Evolutionary conservation across 1,139 yeast species (phyloP), one percentile per base, ranked within the genome.

Genomic region (Dujonia santamariae): DNA sequence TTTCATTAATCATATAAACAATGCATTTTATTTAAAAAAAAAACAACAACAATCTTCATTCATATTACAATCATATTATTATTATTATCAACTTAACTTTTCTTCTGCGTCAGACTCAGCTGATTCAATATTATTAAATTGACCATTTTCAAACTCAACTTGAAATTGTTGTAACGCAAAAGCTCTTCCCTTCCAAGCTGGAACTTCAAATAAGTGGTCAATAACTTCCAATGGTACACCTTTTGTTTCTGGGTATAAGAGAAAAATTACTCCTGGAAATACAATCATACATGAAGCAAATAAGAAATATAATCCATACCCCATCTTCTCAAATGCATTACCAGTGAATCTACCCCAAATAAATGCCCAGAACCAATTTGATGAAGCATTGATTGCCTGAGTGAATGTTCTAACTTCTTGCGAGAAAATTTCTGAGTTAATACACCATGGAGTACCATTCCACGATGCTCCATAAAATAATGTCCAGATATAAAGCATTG

Each of bases 291-390:
- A 50, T 4, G 56, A 42, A 1, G 72, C 75, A 46, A 71, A 71
- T 37, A 71, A 56, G 40, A 70, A 61, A 46, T 66, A 70, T 18
- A 67, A 53, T n/a, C 72, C 73, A 43, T 63, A 70, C 1, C 61
- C 59, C 56, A 69, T 66, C 3, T 57, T 48, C 13, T 54, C 50
- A 25, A 70, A 59, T 54, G 72, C 71, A 37, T 67, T 53, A 17
- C 71, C 66, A 3, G 74, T 62, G 43, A 60, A 66, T 35, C 73
- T 52, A 3, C 75, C 73, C 60, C 69, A 63, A 32, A 70, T 59
- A 44, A 71, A 71, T 2, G 73, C 73, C 67, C 73, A 67, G 40
- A 69, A 62, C 76, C 76, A 71, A 37, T 69, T 67, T 24, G 67
- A 55, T 4, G 72, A 56, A 1, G 75, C 67, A 40, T 67, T 68